A percentile compares a stretch with the other conserved stretches of the same genome.
phyloP scores from a whole-genome alignment of 257 asterid species.

The Prunella vulgaris region DNA sequence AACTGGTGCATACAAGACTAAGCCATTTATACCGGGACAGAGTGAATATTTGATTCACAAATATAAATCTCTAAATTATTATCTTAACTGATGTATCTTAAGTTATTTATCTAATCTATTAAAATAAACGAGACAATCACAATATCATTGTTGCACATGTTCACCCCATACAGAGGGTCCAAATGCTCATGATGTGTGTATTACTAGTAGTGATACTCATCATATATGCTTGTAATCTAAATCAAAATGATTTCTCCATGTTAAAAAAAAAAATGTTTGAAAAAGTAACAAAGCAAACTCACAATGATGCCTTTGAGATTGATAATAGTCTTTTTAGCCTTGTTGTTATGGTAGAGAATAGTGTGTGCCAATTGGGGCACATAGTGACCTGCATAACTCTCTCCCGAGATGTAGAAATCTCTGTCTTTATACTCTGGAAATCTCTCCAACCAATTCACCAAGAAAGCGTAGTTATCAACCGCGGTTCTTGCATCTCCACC shows the following conservation, averaged over 20 bases:
- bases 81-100: no score
- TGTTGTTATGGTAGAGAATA: conserved; percentile 44
- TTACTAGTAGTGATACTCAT: conserved; percentile 11
- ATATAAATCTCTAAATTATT: no score
- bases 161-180: neutral
- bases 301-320: conserved; percentile 86
- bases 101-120: no score
- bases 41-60: no score
- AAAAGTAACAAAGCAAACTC: neutral
- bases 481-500: conserved; percentile 66
- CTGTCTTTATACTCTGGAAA: conserved; percentile 62
- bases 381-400: conserved; percentile 80
- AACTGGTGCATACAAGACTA: no score
- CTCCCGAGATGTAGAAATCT: conserved; percentile 61
- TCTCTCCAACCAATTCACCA: conserved; percentile 67
- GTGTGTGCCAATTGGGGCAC: conserved; percentile 75
- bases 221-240: conserved; percentile 9
- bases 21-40: no score
- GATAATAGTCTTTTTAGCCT: conserved; percentile 40
- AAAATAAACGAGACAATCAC: no score
- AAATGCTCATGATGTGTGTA: neutral
- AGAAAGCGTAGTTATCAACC: conserved; percentile 44
- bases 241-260: conserved; percentile 29
- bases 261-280: neutral
- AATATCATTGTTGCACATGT: conserved; percentile 13